Evolutionary conservation across 768 basidiomycete species (phyloP).

Genomic region (Cyclocybe cylindracea): DNA sequence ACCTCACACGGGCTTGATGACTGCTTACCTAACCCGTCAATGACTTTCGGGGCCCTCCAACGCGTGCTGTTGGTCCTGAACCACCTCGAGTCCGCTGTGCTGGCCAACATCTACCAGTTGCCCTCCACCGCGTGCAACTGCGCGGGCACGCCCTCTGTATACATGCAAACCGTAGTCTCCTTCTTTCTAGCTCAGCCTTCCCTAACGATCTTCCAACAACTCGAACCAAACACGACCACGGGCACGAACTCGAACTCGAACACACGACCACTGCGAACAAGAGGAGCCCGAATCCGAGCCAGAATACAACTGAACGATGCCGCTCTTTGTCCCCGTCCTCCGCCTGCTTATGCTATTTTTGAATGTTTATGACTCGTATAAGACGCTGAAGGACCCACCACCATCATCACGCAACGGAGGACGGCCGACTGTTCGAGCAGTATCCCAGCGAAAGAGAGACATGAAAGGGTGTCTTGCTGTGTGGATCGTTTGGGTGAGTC

Average conservation of each 20-base stretch:
- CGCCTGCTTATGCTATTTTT: constrained; percentile 72
- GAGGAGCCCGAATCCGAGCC: constrained; percentile 7
- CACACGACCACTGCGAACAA: constrained; percentile 1
- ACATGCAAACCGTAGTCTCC: constrained; percentile 13
- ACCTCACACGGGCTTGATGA: background rate
- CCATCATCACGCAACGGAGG: constrained; percentile 56
- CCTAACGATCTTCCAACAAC: too few relatives aligned
- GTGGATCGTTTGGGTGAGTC: constrained; percentile 83
- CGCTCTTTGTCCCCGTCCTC: constrained; percentile 65
- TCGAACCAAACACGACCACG: too few relatives aligned
- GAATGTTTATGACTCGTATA: constrained; percentile 85
- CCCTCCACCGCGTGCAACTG: constrained; percentile 21
- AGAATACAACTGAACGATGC: constrained; percentile 62
- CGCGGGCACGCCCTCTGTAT: constrained; percentile 15
- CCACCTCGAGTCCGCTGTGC: background rate
- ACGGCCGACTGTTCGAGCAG: constrained; percentile 63
- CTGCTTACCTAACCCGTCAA: constrained; percentile 9
- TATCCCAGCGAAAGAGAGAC: constrained; percentile 76
- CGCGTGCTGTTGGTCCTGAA: too few relatives aligned
- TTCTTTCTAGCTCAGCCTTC: too few relatives aligned
- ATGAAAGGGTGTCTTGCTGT: constrained; percentile 85
- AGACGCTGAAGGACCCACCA: constrained; percentile 71
- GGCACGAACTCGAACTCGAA: background rate
- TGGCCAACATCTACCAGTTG: constrained; percentile 7
- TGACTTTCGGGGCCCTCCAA: background rate